phyloP scores from a whole-genome alignment of 2,329 filamentous ascomycete genomes.

The Fusarium caatingaense region DNA sequence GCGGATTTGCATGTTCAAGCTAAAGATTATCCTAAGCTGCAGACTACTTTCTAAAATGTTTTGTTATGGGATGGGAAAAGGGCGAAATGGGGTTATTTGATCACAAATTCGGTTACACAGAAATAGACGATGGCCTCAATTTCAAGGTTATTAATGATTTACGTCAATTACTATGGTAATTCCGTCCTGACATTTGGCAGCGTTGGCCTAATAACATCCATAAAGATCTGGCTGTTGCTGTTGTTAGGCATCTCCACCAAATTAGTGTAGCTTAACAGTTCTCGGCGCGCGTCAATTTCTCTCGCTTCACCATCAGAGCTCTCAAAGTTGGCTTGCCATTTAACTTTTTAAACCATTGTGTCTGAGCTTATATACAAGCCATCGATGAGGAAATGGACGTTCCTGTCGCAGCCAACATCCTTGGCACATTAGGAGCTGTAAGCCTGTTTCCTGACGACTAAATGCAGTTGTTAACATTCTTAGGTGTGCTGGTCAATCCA shows the following conservation, averaged over 20 bases:
- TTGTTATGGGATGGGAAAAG: neutral
- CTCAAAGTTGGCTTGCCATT: neutral
- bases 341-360: neutral
- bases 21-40: conserved; percentile 45
- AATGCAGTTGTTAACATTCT: neutral
- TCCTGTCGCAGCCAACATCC: conserved; percentile 66
- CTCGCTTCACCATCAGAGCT: neutral
- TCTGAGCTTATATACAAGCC: neutral
- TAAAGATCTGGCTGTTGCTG: neutral
- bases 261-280: conserved; percentile 11
- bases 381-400: conserved; percentile 58
- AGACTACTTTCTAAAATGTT: conserved; percentile 43
- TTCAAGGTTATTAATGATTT: neutral
- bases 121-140: neutral
- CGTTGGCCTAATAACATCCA: neutral
- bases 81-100: neutral
- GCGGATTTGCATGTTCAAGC: conserved; percentile 41
- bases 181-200: neutral
- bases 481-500: conserved; percentile 73
- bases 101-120: neutral
- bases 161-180: neutral
- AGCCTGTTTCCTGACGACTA: conserved; percentile 11
- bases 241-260: conserved; percentile 20
- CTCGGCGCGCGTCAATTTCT: conserved; percentile 9
- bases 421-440: conserved; percentile 70